phyloP scores from a whole-genome alignment of 2,329 filamentous ascomycete genomes.

The Neofusicoccum parvum region DNA sequence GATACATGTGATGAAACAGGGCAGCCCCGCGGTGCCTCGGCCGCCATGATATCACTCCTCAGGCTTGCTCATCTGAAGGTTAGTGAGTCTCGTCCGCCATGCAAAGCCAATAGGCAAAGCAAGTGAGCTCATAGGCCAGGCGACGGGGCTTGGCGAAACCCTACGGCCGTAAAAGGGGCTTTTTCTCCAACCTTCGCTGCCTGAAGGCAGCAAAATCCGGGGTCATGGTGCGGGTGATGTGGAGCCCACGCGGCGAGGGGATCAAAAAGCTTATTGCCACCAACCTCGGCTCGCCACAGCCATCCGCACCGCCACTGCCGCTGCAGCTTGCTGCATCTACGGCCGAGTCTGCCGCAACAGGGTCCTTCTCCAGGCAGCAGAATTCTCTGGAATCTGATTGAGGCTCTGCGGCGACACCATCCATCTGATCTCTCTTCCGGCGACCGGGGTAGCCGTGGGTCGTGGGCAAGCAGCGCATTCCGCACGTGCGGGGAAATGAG shows the following conservation, averaged over 20 bases:
- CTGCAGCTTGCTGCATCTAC: neutral
- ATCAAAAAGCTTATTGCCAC: slow-evolving; percentile 18
- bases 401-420: neutral
- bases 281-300: slow-evolving; percentile 14
- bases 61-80: slow-evolving; percentile 2
- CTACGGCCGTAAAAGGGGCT: slow-evolving; percentile 8
- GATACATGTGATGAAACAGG: slow-evolving; percentile 13
- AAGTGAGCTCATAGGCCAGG: neutral
- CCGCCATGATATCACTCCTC: neutral
- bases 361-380: neutral
- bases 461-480: neutral
- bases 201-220: neutral
- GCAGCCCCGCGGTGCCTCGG: slow-evolving; percentile 8
- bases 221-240: slow-evolving; percentile 10
- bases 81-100: slow-evolving; percentile 1
- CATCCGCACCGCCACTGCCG: slow-evolving; percentile 17
- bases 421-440: neutral
- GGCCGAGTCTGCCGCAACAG: neutral
- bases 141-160: neutral
- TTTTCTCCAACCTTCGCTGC: neutral
- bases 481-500: neutral
- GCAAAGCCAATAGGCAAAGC: neutral
- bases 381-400: neutral
- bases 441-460: neutral
- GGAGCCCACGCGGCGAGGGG: neutral